Conservation (phyloP, 805 yeast species). For the Alloascoidea hylecoeti region DNA sequence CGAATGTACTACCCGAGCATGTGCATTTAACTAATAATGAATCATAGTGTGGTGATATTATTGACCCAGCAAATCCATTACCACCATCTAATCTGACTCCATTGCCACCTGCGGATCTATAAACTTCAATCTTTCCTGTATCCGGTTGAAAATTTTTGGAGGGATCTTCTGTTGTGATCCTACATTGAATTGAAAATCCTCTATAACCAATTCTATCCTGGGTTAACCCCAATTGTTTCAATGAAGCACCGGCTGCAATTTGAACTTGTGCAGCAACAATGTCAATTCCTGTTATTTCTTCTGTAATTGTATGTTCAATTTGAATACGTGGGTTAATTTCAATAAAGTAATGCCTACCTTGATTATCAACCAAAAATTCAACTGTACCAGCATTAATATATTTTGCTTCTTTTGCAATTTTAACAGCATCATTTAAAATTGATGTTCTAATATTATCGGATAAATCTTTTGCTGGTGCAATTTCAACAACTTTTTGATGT, state of each 20-base stretch:
- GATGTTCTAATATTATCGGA: slow-evolving; percentile 80
- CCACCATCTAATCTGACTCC: slow-evolving; percentile 99
- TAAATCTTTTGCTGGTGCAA: slow-evolving; percentile 92
- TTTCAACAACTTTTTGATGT: slow-evolving; percentile 97
- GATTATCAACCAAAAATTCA: slow-evolving; percentile 85
- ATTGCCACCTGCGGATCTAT: slow-evolving; percentile 97
- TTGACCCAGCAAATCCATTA: slow-evolving; percentile 93
- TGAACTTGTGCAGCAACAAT: slow-evolving; percentile 97
- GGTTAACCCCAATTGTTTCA: slow-evolving; percentile 79
- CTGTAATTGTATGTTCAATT: slow-evolving; percentile 97
- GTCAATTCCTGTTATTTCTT: slow-evolving; percentile 97
- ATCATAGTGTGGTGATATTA: slow-evolving; percentile 94
- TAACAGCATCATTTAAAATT: slow-evolving; percentile 89
- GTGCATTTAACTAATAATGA: slow-evolving; percentile 97
- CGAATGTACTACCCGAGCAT: slow-evolving; percentile 93
- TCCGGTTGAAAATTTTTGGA: slow-evolving; percentile 95
- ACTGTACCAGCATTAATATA: slow-evolving; percentile 98
- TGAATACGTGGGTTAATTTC: slow-evolving; percentile 97
- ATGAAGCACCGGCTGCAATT: slow-evolving; percentile 95
- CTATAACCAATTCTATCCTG: slow-evolving; percentile 93
- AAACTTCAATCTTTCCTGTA: slow-evolving; percentile 95
- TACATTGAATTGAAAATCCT: slow-evolving; percentile 97
- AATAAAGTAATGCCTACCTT: slow-evolving; percentile 92
- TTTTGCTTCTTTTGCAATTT: slow-evolving; percentile 74
- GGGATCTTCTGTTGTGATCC: slow-evolving; percentile 98